Percentiles rank a stretch among this genome's conserved stretches.
These are phyloP conservation scores for Diaporthe helianthi DNA, from an alignment of 2,329 filamentous ascomycete genomes.

Conservation along the genomic window DNA sequence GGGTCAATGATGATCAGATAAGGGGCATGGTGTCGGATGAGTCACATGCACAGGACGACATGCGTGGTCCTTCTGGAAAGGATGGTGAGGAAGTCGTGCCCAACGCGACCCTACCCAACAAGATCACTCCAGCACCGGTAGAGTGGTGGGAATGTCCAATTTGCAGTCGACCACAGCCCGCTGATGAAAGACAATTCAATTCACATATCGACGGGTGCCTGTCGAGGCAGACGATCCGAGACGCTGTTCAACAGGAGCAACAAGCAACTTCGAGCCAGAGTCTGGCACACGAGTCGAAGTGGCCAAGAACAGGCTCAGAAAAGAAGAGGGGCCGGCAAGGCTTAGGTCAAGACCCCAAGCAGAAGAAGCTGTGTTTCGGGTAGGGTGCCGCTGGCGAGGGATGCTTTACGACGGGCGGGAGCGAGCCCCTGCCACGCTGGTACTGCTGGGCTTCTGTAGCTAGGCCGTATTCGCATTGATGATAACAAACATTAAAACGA, in stretches of 20 bases:
- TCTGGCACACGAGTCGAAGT: slow-evolving; percentile 49
- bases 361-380: slow-evolving; percentile 62
- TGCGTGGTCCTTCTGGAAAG: slow-evolving; percentile 40
- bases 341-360: slow-evolving; percentile 49
- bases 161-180: slow-evolving; percentile 76
- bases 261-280: slow-evolving; percentile 37
- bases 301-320: slow-evolving; percentile 40
- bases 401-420: background rate
- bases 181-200: slow-evolving; percentile 83
- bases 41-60: slow-evolving; percentile 57
- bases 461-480: background rate
- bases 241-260: slow-evolving; percentile 69
- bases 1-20: slow-evolving; percentile 49
- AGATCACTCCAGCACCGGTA: slow-evolving; percentile 44
- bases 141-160: slow-evolving; percentile 87
- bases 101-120: slow-evolving; percentile 54
- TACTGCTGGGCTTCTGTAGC: background rate
- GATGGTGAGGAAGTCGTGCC: slow-evolving; percentile 62
- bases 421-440: background rate
- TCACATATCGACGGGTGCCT: slow-evolving; percentile 92
- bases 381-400: slow-evolving; percentile 36
- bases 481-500: too few relatives aligned
- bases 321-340: slow-evolving; percentile 50
- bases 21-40: slow-evolving; percentile 76
- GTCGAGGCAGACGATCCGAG: slow-evolving; percentile 83